A percentile compares a stretch with the other conserved stretches of the same genome.
These are phyloP conservation scores for Hypholoma sublateritium DNA, from an alignment of 768 basidiomycete genomes.

Conservation along the genomic window DNA sequence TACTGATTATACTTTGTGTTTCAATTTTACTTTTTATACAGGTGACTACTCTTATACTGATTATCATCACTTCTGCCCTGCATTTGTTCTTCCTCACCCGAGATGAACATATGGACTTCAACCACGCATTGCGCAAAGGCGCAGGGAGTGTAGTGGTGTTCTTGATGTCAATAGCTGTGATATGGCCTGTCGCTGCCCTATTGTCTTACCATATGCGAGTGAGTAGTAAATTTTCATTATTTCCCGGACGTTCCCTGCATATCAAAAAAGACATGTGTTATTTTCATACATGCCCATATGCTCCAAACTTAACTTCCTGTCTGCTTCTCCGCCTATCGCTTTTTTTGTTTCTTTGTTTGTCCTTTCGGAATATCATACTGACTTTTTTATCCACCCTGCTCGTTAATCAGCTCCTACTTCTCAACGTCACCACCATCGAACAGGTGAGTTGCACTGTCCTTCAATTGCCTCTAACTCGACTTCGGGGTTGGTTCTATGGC, in stretches of 20 bases:
- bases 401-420: constrained; percentile 59
- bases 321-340: neutral
- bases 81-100: constrained; percentile 73
- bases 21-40: constrained; percentile 25
- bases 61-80: constrained; percentile 81
- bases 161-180: constrained; percentile 62
- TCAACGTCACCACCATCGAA: constrained; percentile 96
- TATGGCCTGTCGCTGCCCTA: constrained; percentile 84
- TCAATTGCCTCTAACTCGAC: neutral
- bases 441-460: constrained; percentile 52
- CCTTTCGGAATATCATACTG: constrained; percentile 4
- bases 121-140: constrained; percentile 46
- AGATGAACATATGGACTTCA: constrained; percentile 46
- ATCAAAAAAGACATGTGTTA: neutral
- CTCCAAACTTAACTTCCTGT: neutral
- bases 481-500: neutral
- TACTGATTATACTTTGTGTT: constrained; percentile 4
- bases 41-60: constrained; percentile 72
- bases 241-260: neutral
- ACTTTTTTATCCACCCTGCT: constrained; percentile 1
- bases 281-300: neutral
- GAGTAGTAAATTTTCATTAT: constrained; percentile 27
- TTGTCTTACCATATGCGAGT: constrained; percentile 86
- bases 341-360: neutral
- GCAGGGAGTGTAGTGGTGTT: constrained; percentile 85